These are phyloP conservation scores for Panicum miliaceum DNA, from an alignment of 176 grass and related monocot genomes.

Conservation along the genomic window DNA sequence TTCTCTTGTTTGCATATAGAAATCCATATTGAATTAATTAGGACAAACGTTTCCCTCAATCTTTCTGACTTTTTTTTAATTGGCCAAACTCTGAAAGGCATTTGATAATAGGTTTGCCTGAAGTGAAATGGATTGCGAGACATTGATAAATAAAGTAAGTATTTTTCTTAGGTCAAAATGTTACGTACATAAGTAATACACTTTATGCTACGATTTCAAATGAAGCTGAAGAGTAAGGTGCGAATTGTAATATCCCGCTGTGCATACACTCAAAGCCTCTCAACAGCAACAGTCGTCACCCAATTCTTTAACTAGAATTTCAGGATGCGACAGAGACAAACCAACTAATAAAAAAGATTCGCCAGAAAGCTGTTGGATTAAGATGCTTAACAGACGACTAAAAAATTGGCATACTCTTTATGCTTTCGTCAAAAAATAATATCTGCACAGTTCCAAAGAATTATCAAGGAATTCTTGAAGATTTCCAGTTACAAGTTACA, in stretches of 20 bases:
- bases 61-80: slow-evolving; percentile 7
- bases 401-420: not conserved
- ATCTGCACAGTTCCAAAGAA: not conserved
- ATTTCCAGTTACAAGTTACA: not conserved
- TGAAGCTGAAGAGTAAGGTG: not conserved
- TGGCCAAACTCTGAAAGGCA: not conserved
- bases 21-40: not conserved
- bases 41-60: not conserved
- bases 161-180: not conserved
- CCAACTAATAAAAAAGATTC: slow-evolving; percentile 47
- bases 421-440: not conserved
- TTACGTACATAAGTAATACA: not conserved
- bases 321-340: slow-evolving; percentile 52
- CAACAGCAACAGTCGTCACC: slow-evolving; percentile 25
- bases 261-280: not conserved
- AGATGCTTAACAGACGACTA: slow-evolving; percentile 27
- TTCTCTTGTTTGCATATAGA: not conserved
- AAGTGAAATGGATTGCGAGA: not conserved
- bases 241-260: not conserved
- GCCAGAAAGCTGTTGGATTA: slow-evolving; percentile 39
- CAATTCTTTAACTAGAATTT: slow-evolving; percentile 29
- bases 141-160: not conserved
- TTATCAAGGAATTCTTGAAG: not conserved
- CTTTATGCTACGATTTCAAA: not conserved
- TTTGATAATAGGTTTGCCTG: not conserved